These are phyloP conservation scores for Coniosporium apollinis DNA, from an alignment of 495 filamentous ascomycete genomes.

Conservation along the genomic window DNA sequence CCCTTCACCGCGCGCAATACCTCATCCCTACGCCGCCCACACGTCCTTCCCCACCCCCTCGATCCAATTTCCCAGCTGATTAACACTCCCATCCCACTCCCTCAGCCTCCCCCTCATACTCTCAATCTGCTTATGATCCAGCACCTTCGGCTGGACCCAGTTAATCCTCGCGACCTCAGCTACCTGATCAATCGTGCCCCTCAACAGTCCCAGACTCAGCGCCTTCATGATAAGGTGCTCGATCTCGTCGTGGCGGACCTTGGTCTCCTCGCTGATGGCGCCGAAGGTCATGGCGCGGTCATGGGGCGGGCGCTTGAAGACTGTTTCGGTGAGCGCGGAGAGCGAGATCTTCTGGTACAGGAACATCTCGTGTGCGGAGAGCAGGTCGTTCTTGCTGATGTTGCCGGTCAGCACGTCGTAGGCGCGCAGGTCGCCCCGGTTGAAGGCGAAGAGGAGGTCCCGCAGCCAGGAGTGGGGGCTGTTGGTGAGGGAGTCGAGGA, in stretches of 20 bases:
- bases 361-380: slow-evolving; percentile 61
- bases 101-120: slow-evolving; percentile 74
- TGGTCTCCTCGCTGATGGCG: slow-evolving; percentile 79
- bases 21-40: slow-evolving; percentile 41
- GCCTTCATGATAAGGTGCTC: slow-evolving; percentile 99
- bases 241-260: slow-evolving; percentile 77
- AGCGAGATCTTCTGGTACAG: slow-evolving; percentile 97
- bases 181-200: slow-evolving; percentile 92
- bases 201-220: slow-evolving; percentile 73
- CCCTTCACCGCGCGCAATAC: no score
- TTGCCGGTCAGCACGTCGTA: slow-evolving; percentile 57
- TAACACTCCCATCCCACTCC: slow-evolving; percentile 92
- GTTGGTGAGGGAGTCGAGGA: slow-evolving; percentile 64
- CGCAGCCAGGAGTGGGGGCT: slow-evolving; percentile 65
- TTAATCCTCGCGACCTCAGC: slow-evolving; percentile 84
- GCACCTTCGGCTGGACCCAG: slow-evolving; percentile 96
- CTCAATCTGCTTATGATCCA: slow-evolving; percentile 91
- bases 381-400: slow-evolving; percentile 59
- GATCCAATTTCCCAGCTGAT: slow-evolving; percentile 88
- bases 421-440: slow-evolving; percentile 77
- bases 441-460: slow-evolving; percentile 91
- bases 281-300: slow-evolving; percentile 84
- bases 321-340: slow-evolving; percentile 84
- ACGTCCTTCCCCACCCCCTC: slow-evolving; percentile 77
- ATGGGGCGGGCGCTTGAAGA: slow-evolving; percentile 89